Base-by-base conservation (phyloP, 495 filamentous ascomycete genomes). In the Aspergillus homomorphus region DNA sequence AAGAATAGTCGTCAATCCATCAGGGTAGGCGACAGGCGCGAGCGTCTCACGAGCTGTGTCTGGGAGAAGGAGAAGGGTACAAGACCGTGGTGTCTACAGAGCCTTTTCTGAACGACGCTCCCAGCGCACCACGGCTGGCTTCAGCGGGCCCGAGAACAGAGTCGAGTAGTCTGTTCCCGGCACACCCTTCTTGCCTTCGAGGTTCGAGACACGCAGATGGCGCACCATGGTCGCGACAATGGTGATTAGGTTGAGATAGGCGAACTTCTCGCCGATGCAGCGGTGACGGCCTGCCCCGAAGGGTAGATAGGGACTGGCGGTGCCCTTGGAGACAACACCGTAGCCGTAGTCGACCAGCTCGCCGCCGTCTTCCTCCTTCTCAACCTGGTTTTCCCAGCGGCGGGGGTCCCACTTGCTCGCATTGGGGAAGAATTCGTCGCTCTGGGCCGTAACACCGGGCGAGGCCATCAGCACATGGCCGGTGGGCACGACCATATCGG, bases 241-340 rank as follows among this genome's bases (percentile, higher is more conserved):
- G 12, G 89, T 90, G 57, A 85, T 84, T 46, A 98, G 78, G 72
- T 98, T 93, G 60, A 96, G 80, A 69, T 95, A 96, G 55, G 94
- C 94, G 69, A 97, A 98, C 66, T 96, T 91, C 76, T 97, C 94
- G 48, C 94, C 94, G 66, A 98, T 97, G 71, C 94, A 98, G 10
- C 94, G 76, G 73, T 98, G 94, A 53, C 94, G 79, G 5, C 94
- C 94, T 1, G 92, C 94, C 2, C 94, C 94, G 67, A 98, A 98
- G 0, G 94, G 94, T 18, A 98, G 80, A 74, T 97, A 98, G 1
- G 94, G 92, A 49, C 87, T 91, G 24, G 76, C 77, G 5, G 91
- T 85, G 20, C 94, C 93, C 77, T 96, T 96, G 72, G 83, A 89
- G 52, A 96, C 85, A 26, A 91, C 75, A n/a, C 93, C 94, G 71